Evolutionary conservation across 371 early-diverging fungal genomes (phyloP), one percentile per base, ranked within the genome.

Genomic region (Mucor indicus): DNA sequence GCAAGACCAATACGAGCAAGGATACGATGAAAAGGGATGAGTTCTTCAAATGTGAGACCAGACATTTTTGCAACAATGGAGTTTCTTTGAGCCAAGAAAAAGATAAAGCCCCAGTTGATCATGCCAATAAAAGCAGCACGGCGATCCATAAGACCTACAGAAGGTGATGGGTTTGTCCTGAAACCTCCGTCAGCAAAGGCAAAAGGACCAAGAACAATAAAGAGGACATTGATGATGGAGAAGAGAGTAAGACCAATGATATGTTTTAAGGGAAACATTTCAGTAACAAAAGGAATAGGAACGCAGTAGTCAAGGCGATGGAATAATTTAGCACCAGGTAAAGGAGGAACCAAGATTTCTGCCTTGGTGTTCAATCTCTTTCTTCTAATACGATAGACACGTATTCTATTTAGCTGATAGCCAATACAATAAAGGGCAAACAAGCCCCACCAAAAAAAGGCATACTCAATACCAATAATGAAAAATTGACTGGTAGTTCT

Each of bases 1-100:
- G 43, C 32, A 20, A 66, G 53, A n/a, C 73, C 73, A 47, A 73
- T 53, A 17, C 69, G 58, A 24, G 69, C 69, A 25, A 73, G 15
- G 60, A 69, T 69, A 5, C 73, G 73, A 49, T 73, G 73, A 44
- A 57, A 69, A 17, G 73, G 73, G 16, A 73, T 57, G 10, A 73
- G 37, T 9, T 55, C 57, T 48, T 73, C 73, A 57, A 69, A 73
- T 8, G 67, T 62, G 11, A 73, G 19, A 21, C 73, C 73, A 33
- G 62, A 61, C 64, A 73, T 68, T 12, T 61, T 50, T 2, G 69
- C 55, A 7, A 73, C 19, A 16, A 69, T 38, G 5, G 61, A 62
- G 35, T 73, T 73, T 12, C 73, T 57, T 21, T 69, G 61, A 16
- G 64, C 73, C 9, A 73, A 51, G 20, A 73, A 47, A 44, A 73